A percentile compares a stretch with the other conserved stretches of the same genome.
phyloP scores from a whole-genome alignment of 495 filamentous ascomycete species.

The Aspergillus heteromorphus region DNA sequence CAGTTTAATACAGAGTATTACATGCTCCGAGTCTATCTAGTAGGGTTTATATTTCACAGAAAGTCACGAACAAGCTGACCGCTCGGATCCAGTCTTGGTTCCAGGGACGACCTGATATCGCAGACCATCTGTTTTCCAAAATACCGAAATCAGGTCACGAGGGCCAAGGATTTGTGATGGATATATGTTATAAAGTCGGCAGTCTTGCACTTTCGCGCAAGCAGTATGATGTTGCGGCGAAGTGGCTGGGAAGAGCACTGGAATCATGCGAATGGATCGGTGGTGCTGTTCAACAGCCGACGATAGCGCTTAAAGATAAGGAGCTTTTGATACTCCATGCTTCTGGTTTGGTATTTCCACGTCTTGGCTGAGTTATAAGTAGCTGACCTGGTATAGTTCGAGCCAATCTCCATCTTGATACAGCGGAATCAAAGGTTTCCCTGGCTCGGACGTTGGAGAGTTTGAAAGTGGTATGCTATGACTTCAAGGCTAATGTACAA shows the following conservation, averaged over 20 bases:
- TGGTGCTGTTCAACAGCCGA: slow-evolving; percentile 45
- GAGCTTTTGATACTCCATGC: slow-evolving; percentile 59
- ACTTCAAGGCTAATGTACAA: slow-evolving; percentile 12
- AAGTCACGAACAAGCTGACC: background rate
- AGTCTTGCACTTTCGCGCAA: slow-evolving; percentile 47
- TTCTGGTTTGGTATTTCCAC: slow-evolving; percentile 10
- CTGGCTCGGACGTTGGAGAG: slow-evolving; percentile 4
- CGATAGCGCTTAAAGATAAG: slow-evolving; percentile 50
- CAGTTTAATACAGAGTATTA: slow-evolving; percentile 53
- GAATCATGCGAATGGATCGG: slow-evolving; percentile 53
- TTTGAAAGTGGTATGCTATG: slow-evolving; percentile 20
- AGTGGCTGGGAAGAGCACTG: slow-evolving; percentile 72
- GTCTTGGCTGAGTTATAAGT: background rate
- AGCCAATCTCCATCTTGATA: slow-evolving; percentile 13
- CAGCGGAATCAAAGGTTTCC: background rate
- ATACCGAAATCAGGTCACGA: slow-evolving; percentile 32
- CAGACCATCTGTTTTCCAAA: slow-evolving; percentile 71
- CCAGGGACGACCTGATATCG: slow-evolving; percentile 64
- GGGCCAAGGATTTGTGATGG: slow-evolving; percentile 53
- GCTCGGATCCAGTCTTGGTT: slow-evolving; percentile 57
- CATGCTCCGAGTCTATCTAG: slow-evolving; percentile 61
- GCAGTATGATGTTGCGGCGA: slow-evolving; percentile 51
- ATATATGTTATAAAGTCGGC: slow-evolving; percentile 70
- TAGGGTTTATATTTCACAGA: slow-evolving; percentile 25
- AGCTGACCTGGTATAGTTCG: slow-evolving; percentile 17